A percentile compares a stretch with the other conserved stretches of the same genome.
Evolutionary conservation across 371 early-diverging fungal genomes (phyloP).

Genomic region (Haplosporangium sp.): DNA sequence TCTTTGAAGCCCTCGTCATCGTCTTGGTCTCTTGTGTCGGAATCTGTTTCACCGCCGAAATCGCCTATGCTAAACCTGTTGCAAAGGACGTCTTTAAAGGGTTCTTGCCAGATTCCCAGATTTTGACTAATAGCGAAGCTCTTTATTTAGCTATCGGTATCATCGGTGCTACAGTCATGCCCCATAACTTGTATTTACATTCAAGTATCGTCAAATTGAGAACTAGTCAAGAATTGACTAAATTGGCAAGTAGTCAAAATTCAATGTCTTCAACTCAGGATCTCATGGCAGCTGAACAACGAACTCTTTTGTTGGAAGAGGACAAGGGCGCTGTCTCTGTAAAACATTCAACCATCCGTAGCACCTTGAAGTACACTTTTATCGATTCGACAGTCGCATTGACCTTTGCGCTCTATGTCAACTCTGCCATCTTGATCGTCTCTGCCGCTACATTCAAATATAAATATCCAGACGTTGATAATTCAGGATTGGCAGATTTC

Average conservation of each 20-base stretch:
- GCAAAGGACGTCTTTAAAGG: slow-evolving; percentile 75
- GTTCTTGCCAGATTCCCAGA: slow-evolving; percentile 70
- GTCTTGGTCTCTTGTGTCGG: slow-evolving; percentile 77
- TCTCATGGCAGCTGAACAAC: slow-evolving; percentile 36
- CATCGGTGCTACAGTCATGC: slow-evolving; percentile 84
- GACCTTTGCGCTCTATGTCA: slow-evolving; percentile 81
- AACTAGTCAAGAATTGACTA: slow-evolving; percentile 48
- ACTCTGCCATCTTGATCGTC: slow-evolving; percentile 83
- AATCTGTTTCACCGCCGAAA: slow-evolving; percentile 72
- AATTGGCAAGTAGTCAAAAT: slow-evolving; percentile 32
- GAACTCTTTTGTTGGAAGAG: slow-evolving; percentile 29
- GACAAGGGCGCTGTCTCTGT: slow-evolving; percentile 33
- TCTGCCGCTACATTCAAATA: slow-evolving; percentile 83
- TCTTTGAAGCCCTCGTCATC: slow-evolving; percentile 78
- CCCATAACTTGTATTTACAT: slow-evolving; percentile 85
- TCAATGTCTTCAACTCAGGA: slow-evolving; percentile 50
- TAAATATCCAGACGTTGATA: slow-evolving; percentile 48
- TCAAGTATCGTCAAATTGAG: slow-evolving; percentile 76
- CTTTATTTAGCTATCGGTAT: slow-evolving; percentile 85
- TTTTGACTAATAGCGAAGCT: slow-evolving; percentile 70
- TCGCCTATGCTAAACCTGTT: slow-evolving; percentile 70
- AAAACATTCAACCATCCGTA: slow-evolving; percentile 54
- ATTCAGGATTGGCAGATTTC: slow-evolving; percentile 66
- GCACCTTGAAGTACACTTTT: slow-evolving; percentile 58
- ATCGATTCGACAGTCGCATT: slow-evolving; percentile 79